phyloP scores from a whole-genome alignment of 805 yeast species.

The Sugiyamaella mastotermitis region DNA sequence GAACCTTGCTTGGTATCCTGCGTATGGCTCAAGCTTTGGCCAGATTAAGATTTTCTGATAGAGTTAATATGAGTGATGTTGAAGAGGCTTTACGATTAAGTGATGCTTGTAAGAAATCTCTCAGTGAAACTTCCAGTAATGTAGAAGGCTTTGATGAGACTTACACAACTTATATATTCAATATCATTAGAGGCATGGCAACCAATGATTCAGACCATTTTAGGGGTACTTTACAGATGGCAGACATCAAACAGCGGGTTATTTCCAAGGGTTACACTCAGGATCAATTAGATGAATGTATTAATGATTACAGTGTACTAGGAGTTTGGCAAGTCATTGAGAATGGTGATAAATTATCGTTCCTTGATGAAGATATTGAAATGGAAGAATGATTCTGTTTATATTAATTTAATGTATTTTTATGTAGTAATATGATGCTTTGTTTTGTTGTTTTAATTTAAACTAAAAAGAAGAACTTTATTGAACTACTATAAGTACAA shows the following conservation, averaged over 20 bases:
- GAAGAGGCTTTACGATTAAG: constrained; percentile 90
- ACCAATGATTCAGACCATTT: constrained; percentile 34
- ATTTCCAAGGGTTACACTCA: constrained; percentile 80
- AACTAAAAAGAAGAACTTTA: too few relatives aligned
- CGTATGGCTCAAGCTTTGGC: constrained; percentile 95
- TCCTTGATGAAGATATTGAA: constrained; percentile 10
- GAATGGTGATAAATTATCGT: constrained; percentile 35
- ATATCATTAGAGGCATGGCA: constrained; percentile 58
- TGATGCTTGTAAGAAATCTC: constrained; percentile 80
- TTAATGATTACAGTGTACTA: constrained; percentile 63
- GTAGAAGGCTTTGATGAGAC: constrained; percentile 47
- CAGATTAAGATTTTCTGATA: constrained; percentile 70
- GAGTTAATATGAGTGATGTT: constrained; percentile 72
- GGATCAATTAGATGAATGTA: constrained; percentile 67
- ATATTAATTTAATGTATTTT: background rate
- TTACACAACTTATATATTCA: constrained; percentile 62
- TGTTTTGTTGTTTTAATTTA: too few relatives aligned
- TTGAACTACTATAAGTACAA: too few relatives aligned
- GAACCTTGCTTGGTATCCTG: constrained; percentile 85
- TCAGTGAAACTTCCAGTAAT: constrained; percentile 44
- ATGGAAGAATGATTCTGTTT: background rate
- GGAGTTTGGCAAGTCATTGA: constrained; percentile 74
- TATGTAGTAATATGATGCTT: too few relatives aligned
- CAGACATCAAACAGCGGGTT: constrained; percentile 53
- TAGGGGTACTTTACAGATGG: constrained; percentile 37